A percentile compares a stretch with the other conserved stretches of the same genome.
phyloP scores from a whole-genome alignment of 2,329 filamentous ascomycete genomes.

The Claviceps africana region DNA sequence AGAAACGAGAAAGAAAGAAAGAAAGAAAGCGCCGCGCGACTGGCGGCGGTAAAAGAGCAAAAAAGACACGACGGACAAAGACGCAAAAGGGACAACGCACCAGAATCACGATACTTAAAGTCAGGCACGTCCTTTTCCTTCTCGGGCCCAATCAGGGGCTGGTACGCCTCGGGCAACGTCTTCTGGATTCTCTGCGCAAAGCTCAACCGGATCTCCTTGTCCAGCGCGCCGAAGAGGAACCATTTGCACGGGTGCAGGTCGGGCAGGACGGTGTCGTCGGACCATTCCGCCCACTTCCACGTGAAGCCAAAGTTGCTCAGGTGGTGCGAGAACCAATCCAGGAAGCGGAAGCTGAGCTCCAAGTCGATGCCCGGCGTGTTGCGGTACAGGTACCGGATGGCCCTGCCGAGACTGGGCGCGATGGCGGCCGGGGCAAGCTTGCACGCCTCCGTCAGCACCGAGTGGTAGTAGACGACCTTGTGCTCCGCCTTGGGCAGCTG shows the following conservation, averaged over 20 bases:
- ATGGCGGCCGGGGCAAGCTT: conserved; percentile 95
- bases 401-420: conserved; percentile 80
- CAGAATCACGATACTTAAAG: conserved; percentile 73
- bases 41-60: no score
- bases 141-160: conserved; percentile 64
- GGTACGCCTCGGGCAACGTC: conserved; percentile 74
- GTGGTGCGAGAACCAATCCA: conserved; percentile 97
- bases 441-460: conserved; percentile 85
- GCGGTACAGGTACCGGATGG: conserved; percentile 82
- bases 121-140: conserved; percentile 94
- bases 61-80: no score
- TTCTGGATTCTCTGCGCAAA: conserved; percentile 94
- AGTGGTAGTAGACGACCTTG: conserved; percentile 93
- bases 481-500: conserved; percentile 77
- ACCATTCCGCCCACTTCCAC: conserved; percentile 99
- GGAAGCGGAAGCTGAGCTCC: conserved; percentile 72
- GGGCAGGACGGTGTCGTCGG: conserved; percentile 67
- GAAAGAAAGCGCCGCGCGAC: not conserved
- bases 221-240: conserved; percentile 78
- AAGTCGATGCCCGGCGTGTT: conserved; percentile 73
- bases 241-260: conserved; percentile 77
- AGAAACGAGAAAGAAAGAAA: not conserved
- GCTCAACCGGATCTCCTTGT: conserved; percentile 93
- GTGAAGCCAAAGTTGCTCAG: conserved; percentile 98
- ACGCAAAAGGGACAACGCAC: conserved; percentile 31